Percentiles rank a stretch among this genome's conserved stretches.
Evolutionary conservation across 768 basidiomycete genomes (phyloP).

Genomic region (Mycena latifolia): DNA sequence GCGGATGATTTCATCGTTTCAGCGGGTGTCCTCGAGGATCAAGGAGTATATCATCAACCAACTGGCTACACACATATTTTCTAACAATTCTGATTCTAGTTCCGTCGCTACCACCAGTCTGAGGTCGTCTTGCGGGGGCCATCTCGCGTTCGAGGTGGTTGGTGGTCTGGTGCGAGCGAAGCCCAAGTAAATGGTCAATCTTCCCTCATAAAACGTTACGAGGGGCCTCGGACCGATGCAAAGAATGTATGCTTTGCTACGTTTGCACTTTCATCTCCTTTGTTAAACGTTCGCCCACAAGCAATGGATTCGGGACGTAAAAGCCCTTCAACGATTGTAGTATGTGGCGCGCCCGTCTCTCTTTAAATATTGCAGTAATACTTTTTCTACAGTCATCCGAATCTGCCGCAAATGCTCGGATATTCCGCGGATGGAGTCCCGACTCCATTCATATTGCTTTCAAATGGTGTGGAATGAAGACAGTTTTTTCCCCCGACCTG

Average conservation of each 20-base stretch:
- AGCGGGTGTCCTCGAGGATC: slow-evolving; percentile 41
- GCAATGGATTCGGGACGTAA: slow-evolving; percentile 65
- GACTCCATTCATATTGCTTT: slow-evolving; percentile 65
- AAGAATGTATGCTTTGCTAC: slow-evolving; percentile 41
- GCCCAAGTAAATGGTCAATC: slow-evolving; percentile 55
- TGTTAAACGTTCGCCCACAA: slow-evolving; percentile 31
- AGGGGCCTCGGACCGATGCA: slow-evolving; percentile 48
- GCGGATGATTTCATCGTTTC: slow-evolving; percentile 34
- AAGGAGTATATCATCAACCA: slow-evolving; percentile 44
- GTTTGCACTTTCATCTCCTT: not conserved
- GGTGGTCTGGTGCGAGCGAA: slow-evolving; percentile 60
- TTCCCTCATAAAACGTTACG: slow-evolving; percentile 59
- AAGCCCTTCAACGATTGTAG: slow-evolving; percentile 63
- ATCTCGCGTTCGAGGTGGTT: slow-evolving; percentile 54
- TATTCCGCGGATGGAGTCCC: slow-evolving; percentile 58
- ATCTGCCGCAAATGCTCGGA: slow-evolving; percentile 65
- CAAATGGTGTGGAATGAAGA: slow-evolving; percentile 50
- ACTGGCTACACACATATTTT: not conserved
- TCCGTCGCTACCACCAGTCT: slow-evolving; percentile 63
- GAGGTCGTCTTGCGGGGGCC: slow-evolving; percentile 55
- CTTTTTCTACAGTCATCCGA: slow-evolving; percentile 55
- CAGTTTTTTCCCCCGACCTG: not conserved
- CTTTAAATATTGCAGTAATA: not conserved
- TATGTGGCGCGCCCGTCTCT: slow-evolving; percentile 39
- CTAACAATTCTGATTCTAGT: slow-evolving; percentile 46